Evolutionary conservation across 1,139 yeast species (phyloP).

Genomic region (Hyphopichia fennica): DNA sequence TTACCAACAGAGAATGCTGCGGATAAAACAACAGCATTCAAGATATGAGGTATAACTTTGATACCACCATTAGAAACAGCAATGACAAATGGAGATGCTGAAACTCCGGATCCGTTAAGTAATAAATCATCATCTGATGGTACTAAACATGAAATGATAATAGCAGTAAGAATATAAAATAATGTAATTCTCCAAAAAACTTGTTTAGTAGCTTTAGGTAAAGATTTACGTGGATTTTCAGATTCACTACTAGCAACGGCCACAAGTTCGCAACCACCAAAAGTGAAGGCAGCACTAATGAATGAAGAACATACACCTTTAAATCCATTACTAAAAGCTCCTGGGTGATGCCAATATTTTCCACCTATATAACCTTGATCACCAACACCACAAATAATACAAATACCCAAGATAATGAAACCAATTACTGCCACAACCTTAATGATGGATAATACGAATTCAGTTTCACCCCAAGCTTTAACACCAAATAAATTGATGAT

Average conservation of each 20-base stretch:
- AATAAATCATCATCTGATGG: conserved; percentile 38
- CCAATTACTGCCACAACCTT: conserved; percentile 47
- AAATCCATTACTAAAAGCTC: conserved; percentile 56
- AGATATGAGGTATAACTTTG: conserved; percentile 46
- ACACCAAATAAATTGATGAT: conserved; percentile 45
- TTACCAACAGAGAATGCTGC: conserved; percentile 56
- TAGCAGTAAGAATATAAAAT: conserved; percentile 52
- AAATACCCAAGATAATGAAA: conserved; percentile 39
- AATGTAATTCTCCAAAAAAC: conserved; percentile 71
- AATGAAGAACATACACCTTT: conserved; percentile 85
- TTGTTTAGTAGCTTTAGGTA: conserved; percentile 75
- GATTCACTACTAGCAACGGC: conserved; percentile 89
- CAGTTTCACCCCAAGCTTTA: conserved; percentile 49
- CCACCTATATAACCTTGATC: conserved; percentile 42
- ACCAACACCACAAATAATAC: conserved; percentile 46
- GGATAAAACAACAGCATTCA: conserved; percentile 53
- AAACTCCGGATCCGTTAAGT: conserved; percentile 32
- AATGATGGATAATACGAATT: conserved; percentile 38
- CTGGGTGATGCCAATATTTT: conserved; percentile 42
- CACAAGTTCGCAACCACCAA: conserved; percentile 77
- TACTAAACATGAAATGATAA: conserved; percentile 48
- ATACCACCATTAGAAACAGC: conserved; percentile 41
- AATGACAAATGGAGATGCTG: conserved; percentile 45
- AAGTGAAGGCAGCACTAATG: conserved; percentile 84
- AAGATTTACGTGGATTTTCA: conserved; percentile 60